Base-by-base conservation (phyloP, 805 yeast species). In the Monosporozyma servazzii region DNA sequence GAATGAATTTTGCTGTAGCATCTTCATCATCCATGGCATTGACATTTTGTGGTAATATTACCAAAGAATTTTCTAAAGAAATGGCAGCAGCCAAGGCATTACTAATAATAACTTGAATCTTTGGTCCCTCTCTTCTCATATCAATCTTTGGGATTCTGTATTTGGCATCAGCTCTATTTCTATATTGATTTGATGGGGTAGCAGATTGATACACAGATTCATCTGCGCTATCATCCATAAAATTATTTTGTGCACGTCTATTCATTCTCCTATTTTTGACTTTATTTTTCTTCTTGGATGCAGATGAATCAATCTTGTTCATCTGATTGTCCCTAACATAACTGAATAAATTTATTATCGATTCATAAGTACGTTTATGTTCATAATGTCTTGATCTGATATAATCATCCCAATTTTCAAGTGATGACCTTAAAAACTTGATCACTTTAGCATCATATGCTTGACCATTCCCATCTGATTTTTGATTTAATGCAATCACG, bases 71-170 rank as follows among this genome's bases (percentile, higher is more conserved):
- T 45, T 72, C 70, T 57, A 93, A 72, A 18, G 82, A 79, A 1
- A 89, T 83, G 5, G 96, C 79, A 9, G 83, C 77, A 4, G 88
- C 79, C 51, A 86, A 79, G 18, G 95, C 81, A 52, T 86, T 84
- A 1, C 95, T 87, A 47, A 90, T 77, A 5, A 83, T 69, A 27
- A 75, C 68, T 52, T 80, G 73, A 54, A 91, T 84, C 63, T 76
- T 81, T 18, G 96, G 90, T 1, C 81, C 79, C 60, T 86, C 96
- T 54, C 81, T 79, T 48, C 72, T 74, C 56, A 87, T 71, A 64
- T 86, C 78, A 57, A 86, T 82, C 56, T 74, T 78, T 2, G 93
- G 91, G 46, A 85, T 84, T 54, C 75, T 71, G 64, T 71, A 84
- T 61, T 57, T 37, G 41, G 55, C 58, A 48, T 64, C 69, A 5